Conservation (phyloP, 2,329 filamentous ascomycete species). For the Samsoniella hepiali region DNA sequence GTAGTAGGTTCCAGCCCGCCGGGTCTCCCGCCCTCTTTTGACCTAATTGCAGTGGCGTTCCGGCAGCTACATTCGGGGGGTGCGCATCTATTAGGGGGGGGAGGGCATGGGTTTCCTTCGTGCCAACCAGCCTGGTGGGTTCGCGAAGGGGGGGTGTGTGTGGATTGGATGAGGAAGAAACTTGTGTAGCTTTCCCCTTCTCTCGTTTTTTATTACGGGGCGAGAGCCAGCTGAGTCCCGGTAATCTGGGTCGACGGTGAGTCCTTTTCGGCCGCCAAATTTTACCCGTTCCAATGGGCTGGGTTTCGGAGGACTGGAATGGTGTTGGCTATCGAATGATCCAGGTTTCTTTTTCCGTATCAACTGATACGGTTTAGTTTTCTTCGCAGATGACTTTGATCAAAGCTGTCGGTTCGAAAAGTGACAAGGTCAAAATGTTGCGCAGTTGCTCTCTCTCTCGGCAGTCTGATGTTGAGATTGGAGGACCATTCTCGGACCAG, state of each 20-base stretch:
- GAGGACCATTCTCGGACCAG: not conserved
- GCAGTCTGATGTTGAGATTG: not conserved
- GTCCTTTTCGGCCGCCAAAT: not conserved
- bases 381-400: not conserved
- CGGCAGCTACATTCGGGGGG: not conserved
- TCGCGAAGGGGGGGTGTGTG: not conserved
- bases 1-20: constrained; percentile 12
- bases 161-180: not conserved
- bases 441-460: not conserved
- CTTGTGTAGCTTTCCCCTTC: not conserved
- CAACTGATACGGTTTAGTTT: not conserved
- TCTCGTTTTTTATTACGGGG: not conserved
- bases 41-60: constrained; percentile 1
- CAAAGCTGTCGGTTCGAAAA: not conserved
- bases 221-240: not conserved
- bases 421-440: not conserved
- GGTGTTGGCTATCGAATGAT: not conserved
- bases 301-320: constrained; percentile 2
- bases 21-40: constrained; percentile 9
- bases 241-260: constrained; percentile 14
- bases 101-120: not conserved
- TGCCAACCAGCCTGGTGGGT: constrained; percentile 2
- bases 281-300: not conserved
- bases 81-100: not conserved
- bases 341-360: not conserved